phyloP scores from a whole-genome alignment of 495 filamentous ascomycete species.

The Podospora bellae-mahoneyi region DNA sequence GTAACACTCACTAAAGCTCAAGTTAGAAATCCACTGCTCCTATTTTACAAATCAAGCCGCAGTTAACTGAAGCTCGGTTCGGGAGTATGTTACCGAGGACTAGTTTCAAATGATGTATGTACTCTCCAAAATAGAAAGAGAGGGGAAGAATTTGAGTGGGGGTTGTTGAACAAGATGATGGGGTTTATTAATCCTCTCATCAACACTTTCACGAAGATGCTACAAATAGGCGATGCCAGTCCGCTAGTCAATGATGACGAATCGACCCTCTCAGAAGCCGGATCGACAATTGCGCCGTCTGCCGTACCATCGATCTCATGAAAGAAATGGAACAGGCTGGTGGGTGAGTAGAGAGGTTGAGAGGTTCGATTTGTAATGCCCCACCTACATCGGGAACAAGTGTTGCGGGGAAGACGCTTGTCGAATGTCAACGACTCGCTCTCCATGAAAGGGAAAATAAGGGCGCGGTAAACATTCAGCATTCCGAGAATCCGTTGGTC shows the following conservation, averaged over 20 bases:
- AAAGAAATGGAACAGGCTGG: background rate
- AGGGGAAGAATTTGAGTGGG: background rate
- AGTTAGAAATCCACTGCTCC: background rate
- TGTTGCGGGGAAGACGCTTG: background rate
- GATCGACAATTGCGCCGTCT: background rate
- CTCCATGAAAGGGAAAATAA: too few species aligned
- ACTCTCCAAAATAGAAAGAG: background rate
- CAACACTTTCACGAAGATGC: too few species aligned
- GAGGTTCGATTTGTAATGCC: background rate
- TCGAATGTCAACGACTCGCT: too few species aligned
- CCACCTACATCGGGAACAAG: background rate
- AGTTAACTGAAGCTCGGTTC: background rate
- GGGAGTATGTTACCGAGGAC: background rate
- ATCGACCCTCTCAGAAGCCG: background rate
- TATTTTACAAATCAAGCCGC: background rate
- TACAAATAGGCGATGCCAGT: background rate
- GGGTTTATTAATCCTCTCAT: too few species aligned
- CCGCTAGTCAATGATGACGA: background rate
- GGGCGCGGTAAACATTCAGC: too few species aligned
- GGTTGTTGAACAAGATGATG: background rate
- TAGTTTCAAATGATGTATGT: background rate
- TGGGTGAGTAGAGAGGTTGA: background rate
- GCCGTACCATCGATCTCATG: background rate
- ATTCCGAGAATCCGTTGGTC: too few species aligned
- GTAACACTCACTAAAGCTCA: background rate